Percentiles rank a stretch among this genome's conserved stretches.
phyloP scores from a whole-genome alignment of 768 basidiomycete genomes.

The Pulveroboletus sp. region DNA sequence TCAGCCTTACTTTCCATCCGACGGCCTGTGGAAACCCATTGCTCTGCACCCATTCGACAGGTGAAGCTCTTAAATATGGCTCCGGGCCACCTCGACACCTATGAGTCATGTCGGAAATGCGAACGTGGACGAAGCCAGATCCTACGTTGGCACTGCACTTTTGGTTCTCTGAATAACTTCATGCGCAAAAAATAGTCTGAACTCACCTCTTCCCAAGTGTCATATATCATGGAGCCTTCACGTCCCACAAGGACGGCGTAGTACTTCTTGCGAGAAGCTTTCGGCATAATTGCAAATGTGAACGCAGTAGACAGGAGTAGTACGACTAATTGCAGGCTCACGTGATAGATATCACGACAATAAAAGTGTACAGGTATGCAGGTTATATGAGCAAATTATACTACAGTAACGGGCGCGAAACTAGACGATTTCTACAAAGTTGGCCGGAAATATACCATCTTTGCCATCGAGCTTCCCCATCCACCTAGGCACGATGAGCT shows the following conservation, averaged over 20 bases:
- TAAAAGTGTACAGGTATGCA: not conserved
- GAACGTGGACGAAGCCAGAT: not conserved
- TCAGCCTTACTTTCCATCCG: constrained; percentile 16
- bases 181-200: not conserved
- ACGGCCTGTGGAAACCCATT: constrained; percentile 37
- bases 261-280: constrained; percentile 37
- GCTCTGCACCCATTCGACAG: constrained; percentile 41
- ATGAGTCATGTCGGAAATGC: not conserved
- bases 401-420: not conserved
- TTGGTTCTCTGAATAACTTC: not conserved
- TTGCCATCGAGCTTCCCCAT: constrained; percentile 57
- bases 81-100: constrained; percentile 52
- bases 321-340: not conserved
- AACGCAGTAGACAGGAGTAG: not conserved
- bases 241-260: constrained; percentile 61
- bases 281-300: constrained; percentile 23
- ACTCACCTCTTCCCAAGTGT: constrained; percentile 56
- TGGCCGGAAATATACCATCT: constrained; percentile 76
- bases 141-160: constrained; percentile 48
- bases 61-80: constrained; percentile 52
- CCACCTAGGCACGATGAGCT: constrained; percentile 50
- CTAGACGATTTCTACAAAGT: constrained; percentile 68
- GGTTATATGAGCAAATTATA: not conserved
- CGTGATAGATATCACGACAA: not conserved
- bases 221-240: constrained; percentile 53